Conservation (phyloP, 768 basidiomycete species). For the Tylopilus cervinicoccineus region DNA sequence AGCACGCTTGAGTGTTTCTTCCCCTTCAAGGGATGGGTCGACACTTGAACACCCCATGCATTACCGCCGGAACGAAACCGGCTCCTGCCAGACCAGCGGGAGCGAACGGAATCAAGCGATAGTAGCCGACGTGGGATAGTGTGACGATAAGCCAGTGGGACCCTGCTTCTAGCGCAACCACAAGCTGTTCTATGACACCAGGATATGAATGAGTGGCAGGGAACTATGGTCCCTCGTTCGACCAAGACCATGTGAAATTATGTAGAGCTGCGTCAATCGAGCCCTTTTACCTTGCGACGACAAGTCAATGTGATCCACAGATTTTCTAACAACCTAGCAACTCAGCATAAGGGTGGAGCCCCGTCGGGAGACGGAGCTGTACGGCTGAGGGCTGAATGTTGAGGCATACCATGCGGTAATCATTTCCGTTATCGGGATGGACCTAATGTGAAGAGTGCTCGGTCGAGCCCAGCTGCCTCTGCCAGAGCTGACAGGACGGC, state of each 20-base stretch:
- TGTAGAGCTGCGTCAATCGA: conserved; percentile 3
- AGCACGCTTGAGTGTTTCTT: not conserved
- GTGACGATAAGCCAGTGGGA: not conserved
- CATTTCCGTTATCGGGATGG: conserved; percentile 27
- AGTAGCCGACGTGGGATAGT: not conserved
- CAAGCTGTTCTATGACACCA: not conserved
- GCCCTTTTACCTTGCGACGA: too few species aligned
- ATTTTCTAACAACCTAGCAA: too few species aligned
- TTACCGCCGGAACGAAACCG: not conserved
- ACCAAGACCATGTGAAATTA: not conserved
- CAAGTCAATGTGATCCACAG: too few species aligned
- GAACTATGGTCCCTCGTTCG: not conserved
- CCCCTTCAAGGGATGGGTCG: not conserved
- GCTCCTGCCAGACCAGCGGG: not conserved
- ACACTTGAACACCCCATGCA: not conserved
- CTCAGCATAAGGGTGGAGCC: not conserved
- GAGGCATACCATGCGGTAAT: conserved; percentile 12
- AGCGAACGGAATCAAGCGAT: not conserved
- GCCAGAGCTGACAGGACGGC: not conserved
- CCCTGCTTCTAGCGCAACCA: not conserved
- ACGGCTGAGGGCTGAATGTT: not conserved
- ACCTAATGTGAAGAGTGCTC: not conserved
- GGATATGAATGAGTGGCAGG: conserved; percentile 1
- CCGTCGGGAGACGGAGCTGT: not conserved
- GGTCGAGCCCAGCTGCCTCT: not conserved